Evolutionary conservation across 2,329 filamentous ascomycete genomes (phyloP), one percentile per base, ranked within the genome.

Genomic region (Neofusicoccum umdonicola): DNA sequence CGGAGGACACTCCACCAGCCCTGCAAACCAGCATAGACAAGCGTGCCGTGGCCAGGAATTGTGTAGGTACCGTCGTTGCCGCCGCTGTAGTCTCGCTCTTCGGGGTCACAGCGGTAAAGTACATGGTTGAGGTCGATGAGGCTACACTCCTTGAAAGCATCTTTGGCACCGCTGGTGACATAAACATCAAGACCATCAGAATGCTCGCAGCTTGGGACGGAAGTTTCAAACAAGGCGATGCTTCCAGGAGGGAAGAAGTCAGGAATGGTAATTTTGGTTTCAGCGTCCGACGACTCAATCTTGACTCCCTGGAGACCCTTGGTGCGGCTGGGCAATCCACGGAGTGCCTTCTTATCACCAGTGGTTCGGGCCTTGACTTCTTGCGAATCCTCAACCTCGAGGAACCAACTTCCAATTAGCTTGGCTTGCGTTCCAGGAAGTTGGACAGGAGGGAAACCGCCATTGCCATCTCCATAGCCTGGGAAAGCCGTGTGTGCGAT

Each of bases 401-500:
- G 85, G 77, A 88, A 91, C 94, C 94, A 99, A 71, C 91, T 93
- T 39, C 95, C 94, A 35, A 99, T 82, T 67, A 93, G 87, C 67
- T 91, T 91, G 15, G 89, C 95, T 71, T 90, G 91, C 6, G 94
- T 97, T 8, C 94, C 93, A 15, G 85, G 86, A 47, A 99, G 85
- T 69, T 89, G 87, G 9, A 96, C 91, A 1, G 94, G 87, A 56
- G 85, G 89, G 72, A 98, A 89, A 3, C 87, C 86, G 17, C 90
- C 92, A 70, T 95, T 93, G 1, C 91, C 91, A 68, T 91, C 91
- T 22, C 92, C 91, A 71, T 93, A 94, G 1, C 93, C 93, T 1
- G 93, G 92, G 78, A 94, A 99, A 0, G 96, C 95, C 3, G 95
- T 98, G 72, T 98, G 95, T 0, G 96, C 94, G 70, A 99, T 93